Base-by-base conservation (phyloP, 306 rosid species). In the Pyrus bretschneideri region DNA sequence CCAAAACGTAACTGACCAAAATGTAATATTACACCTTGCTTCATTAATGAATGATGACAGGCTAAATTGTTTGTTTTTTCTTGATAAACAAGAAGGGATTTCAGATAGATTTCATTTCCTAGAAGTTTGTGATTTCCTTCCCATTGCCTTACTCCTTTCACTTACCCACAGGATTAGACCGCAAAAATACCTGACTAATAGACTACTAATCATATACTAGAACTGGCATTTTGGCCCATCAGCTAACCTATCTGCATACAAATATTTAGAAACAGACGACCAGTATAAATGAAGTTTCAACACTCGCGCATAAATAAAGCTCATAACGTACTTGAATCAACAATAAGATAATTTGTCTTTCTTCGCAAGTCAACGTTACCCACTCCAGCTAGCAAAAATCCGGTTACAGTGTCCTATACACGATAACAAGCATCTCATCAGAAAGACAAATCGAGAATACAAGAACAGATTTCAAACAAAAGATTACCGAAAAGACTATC, bases 381-480 rank as follows among this genome's bases (percentile, higher is more conserved):
- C 75, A 95, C 99, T 81, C 99, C 97, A 70, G 97, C 99, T 74
- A 95, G 84, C 83, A 95, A 91, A 83, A 95, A 92, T 76, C 99
- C 97, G 74, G 91, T 93, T 46, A 95, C 80, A 9, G 99, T 95
- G 79, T 92, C 99, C 97, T 92, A 83, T 92, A 83, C 64, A 82
- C 7, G 25, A 69, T 21, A 33, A 35, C 54, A 44, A 63, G 6
- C 46, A 4, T 67, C 31, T 12, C 45, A 21, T 40, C 58, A 73
- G 22, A 4, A 10, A 4, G 29, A 14, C 13, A 73, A 62, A 61
- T 25, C 54, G 15, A 59, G 25, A 72, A 57, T 31, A 19, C 44
- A 13, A 17, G 49, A 73, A 54, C 33, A 21, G 30, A 44, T 13
- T 57, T 42, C 52, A 4, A 46, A 23, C 61, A 55, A 64, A 42